Evolutionary conservation across 1,139 yeast genomes (phyloP).

Genomic region (Petasospora fabianii): DNA sequence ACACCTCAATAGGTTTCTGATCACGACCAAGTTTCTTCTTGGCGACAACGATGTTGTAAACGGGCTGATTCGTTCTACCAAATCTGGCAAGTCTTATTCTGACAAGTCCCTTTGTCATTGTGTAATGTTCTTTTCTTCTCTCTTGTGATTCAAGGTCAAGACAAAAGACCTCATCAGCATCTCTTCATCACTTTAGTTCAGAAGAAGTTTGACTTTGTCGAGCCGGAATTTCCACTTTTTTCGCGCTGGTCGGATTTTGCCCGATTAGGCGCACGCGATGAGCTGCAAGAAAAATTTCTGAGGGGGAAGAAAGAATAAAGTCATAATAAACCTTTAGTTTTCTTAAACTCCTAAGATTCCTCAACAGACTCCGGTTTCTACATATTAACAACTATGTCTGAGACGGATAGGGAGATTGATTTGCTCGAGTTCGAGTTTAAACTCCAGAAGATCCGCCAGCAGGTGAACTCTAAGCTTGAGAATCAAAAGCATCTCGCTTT

Average conservation of each 20-base stretch:
- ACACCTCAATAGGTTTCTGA: conserved; percentile 85
- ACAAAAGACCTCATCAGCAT: not conserved
- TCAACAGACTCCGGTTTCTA: no score
- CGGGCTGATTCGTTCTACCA: conserved; percentile 85
- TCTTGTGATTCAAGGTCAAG: not conserved
- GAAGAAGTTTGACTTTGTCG: conserved; percentile 5
- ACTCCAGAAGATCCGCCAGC: conserved; percentile 66
- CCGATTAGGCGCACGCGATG: conserved; percentile 15
- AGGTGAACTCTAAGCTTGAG: conserved; percentile 68
- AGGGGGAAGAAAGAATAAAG: not conserved
- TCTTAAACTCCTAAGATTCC: no score
- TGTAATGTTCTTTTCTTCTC: not conserved
- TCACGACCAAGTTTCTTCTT: conserved; percentile 68
- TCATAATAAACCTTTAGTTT: not conserved
- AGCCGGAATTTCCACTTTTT: conserved; percentile 1
- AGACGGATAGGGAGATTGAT: conserved; percentile 43
- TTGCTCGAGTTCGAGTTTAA: conserved; percentile 62
- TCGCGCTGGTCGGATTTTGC: conserved; percentile 4
- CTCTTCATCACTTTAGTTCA: no score
- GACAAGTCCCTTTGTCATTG: conserved; percentile 33
- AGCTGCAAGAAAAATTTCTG: conserved; percentile 17
- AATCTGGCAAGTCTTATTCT: conserved; percentile 88
- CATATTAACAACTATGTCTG: conserved; percentile 1
- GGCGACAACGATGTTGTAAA: conserved; percentile 89
- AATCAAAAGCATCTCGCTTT: conserved; percentile 79